These are phyloP conservation scores for Pythium sukuiense DNA, from an alignment of 352 stramenopile species.

Conservation along the genomic window DNA sequence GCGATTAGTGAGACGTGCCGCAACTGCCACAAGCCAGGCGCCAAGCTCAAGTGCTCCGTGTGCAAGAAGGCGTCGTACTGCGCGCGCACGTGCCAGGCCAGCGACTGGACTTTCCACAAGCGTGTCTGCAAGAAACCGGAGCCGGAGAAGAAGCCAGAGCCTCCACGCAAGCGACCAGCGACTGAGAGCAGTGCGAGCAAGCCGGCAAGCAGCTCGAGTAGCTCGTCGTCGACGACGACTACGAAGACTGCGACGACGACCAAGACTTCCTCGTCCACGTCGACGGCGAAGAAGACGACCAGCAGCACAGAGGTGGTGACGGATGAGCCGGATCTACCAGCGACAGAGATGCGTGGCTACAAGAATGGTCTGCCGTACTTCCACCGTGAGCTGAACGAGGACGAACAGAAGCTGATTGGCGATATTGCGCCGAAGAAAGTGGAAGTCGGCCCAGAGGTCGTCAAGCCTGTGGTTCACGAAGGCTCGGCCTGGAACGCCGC, in stretches of 20 bases:
- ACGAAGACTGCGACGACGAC: slow-evolving; percentile 9
- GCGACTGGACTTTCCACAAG: slow-evolving; percentile 87
- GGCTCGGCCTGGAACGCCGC: slow-evolving; percentile 91
- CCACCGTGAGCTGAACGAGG: slow-evolving; percentile 95
- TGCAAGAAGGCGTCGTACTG: slow-evolving; percentile 88
- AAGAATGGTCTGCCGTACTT: slow-evolving; percentile 94
- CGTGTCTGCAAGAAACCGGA: slow-evolving; percentile 87
- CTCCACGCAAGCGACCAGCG: slow-evolving; percentile 28
- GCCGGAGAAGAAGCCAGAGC: slow-evolving; percentile 42
- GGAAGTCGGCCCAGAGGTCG: slow-evolving; percentile 37
- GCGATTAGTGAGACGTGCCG: slow-evolving; percentile 42
- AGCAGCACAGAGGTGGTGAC: slow-evolving; percentile 55
- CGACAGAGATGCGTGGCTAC: slow-evolving; percentile 63
- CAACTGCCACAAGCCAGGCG: slow-evolving; percentile 75
- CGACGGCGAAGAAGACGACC: slow-evolving; percentile 31
- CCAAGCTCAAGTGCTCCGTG: slow-evolving; percentile 85
- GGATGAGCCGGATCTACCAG: slow-evolving; percentile 65
- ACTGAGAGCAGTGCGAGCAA: slow-evolving; percentile 13
- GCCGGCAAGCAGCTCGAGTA: background rate
- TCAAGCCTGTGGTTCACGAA: slow-evolving; percentile 44
- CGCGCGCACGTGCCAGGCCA: slow-evolving; percentile 73
- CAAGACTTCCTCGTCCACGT: slow-evolving; percentile 7
- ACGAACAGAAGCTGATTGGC: slow-evolving; percentile 95
- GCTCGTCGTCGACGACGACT: background rate
- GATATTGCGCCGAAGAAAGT: slow-evolving; percentile 93